Evolutionary conservation across 345 rosid species (phyloP), one percentile per base, ranked within the genome.

Genomic region (Cochlearia excelsa): DNA sequence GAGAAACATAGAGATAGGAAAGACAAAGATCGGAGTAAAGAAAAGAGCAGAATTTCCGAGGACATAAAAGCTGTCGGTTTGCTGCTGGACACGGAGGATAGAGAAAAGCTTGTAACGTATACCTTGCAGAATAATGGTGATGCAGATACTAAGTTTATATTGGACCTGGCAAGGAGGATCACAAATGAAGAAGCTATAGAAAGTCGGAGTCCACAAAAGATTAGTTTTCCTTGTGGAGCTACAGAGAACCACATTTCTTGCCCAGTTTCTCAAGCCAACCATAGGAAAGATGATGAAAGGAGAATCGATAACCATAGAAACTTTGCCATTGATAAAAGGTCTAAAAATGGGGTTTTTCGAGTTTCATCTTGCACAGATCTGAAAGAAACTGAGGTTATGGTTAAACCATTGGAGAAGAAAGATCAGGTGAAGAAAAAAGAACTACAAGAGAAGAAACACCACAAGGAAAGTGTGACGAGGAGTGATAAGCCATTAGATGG

Each of bases 161-260:
- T 66, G 44, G 86, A 81, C 71, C 66, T 80, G 78, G 79, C 71
- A 46, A 80, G 63, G 72, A 78, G 86, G 74, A 76, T 72, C 68
- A 75, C 61, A 55, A 57, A 73, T 73, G 86, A 68, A 71, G 57
- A 51, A 67, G 84, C 80, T 46, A 71, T 71, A 28, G 79, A 77
- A 63, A 66, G 73, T 63, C 75, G 65, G 58, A 73, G 62, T 38
- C 54, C 51, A n/a, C 63, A 28, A 47, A 55, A 30, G 67, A 54
- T 27, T 66, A 40, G 35, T 62, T 55, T 23, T 38, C 41, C 3
- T 38, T 4, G 43, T 9, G 43, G 43, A 39, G n/a, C 9, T 39
- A 39, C 43, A 39, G 43, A 58, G 43, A 52, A 29, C 55, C 57
- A 38, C 56, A 28, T 8, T 47, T 46, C 51, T 59, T 33, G 27